Base-by-base conservation (phyloP, 1,284 basidiomycete species). In the Coniferiporia weirii region DNA sequence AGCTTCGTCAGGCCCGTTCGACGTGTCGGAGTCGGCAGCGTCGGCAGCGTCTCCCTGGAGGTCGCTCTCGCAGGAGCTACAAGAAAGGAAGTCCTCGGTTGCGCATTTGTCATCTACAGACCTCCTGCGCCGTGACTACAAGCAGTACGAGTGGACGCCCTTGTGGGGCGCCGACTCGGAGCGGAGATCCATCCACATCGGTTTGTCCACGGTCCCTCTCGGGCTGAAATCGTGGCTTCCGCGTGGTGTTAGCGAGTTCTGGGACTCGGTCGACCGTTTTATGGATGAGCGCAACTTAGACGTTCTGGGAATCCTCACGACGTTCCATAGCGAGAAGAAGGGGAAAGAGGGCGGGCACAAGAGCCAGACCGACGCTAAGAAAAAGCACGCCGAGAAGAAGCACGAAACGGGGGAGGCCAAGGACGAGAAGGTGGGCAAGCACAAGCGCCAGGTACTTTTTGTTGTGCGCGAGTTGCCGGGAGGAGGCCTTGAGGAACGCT, bases 111-210 rank as follows among this genome's bases (percentile, higher is more conserved):
- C 75, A 36, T 84, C 85, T 0, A 76, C 81, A 52, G 93, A 98
- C 66, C 82, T 98, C 32, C 79, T 98, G 3, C 78, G 89, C 17
- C 77, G 96, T 17, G 96, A 98, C 72, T 99, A 95, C 79, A 98
- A 99, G 72, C 86, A 95, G 67, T 95, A 93, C 69, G 66, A 69
- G 2, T 75, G 82, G 65, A 70, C 72, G 1, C 79, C 81, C 0
- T 66, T 70, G 17, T 76, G 73, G 73, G 68, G 69, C 7, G 27
- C 27, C 27, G 27, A 27, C 27, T 61, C 70, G 10, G 69, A 71
- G 53, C 68, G 66, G 46, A 72, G 4, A 62, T 71, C 73, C 27
- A 66, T 76, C 13, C 74, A 75, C 51, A 76, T 82, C 3, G 94
- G 95, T 1, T 75, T 97, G 12, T 82, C 90, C 2, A 89, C 91